Evolutionary conservation across 805 yeast genomes (phyloP).

Genomic region (Ogataea pignaliae): DNA sequence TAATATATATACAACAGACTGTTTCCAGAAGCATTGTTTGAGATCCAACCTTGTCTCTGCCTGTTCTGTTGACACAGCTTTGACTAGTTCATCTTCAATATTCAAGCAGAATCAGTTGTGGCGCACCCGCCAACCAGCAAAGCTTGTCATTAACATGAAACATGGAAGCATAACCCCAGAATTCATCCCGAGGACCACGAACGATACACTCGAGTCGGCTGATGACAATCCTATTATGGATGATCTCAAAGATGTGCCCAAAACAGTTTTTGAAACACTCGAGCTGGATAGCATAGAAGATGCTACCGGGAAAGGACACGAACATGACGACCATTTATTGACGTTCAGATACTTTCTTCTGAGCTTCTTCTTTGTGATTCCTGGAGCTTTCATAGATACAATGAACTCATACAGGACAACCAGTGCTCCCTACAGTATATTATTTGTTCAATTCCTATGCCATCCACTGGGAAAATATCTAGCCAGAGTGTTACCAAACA

Average conservation of each 20-base stretch:
- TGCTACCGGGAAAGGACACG: slow-evolving; percentile 5
- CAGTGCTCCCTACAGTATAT: slow-evolving; percentile 44
- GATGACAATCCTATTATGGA: slow-evolving; percentile 1
- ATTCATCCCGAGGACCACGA: no score
- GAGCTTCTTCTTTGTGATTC: slow-evolving; percentile 32
- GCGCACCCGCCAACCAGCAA: no score
- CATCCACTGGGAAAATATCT: slow-evolving; percentile 45
- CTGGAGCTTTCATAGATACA: slow-evolving; percentile 38
- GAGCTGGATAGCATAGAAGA: slow-evolving; percentile 16
- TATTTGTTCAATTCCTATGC: slow-evolving; percentile 46
- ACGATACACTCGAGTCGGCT: no score
- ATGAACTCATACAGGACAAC: slow-evolving; percentile 32
- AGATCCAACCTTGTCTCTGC: no score
- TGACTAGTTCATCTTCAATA: no score
- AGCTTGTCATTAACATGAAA: no score
- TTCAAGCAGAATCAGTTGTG: no score
- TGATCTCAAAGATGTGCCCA: slow-evolving; percentile 29
- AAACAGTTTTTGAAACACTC: slow-evolving; percentile 30
- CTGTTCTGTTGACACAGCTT: no score
- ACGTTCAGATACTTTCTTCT: slow-evolving; percentile 35
- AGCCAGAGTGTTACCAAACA: slow-evolving; percentile 37
- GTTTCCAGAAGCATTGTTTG: no score
- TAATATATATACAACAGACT: no score
- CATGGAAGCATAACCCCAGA: no score
- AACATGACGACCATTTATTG: slow-evolving; percentile 26